Conservation (phyloP, 768 basidiomycete genomes). For the Lactifluus volemus region DNA sequence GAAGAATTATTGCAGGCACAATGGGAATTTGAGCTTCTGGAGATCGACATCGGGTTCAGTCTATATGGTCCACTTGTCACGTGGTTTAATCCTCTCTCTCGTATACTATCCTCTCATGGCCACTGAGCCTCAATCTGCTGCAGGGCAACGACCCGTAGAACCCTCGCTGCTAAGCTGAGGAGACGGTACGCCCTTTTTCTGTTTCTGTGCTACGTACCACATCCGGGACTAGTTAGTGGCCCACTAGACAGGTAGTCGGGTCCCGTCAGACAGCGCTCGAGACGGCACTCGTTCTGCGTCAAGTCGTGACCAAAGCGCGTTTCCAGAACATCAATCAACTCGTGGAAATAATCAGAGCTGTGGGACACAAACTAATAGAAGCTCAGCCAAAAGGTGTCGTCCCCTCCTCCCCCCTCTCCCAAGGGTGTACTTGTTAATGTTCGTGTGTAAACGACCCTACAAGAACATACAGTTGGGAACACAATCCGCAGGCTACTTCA, state of each 20-base stretch:
- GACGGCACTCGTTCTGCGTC: conserved; percentile 79
- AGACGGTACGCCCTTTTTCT: conserved; percentile 45
- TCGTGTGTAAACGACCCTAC: neutral
- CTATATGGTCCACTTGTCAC: neutral
- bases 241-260: conserved; percentile 76
- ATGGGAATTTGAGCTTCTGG: neutral
- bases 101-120: conserved; percentile 29
- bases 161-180: conserved; percentile 57
- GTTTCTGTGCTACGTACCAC: conserved; percentile 1
- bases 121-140: conserved; percentile 30
- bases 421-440: neutral
- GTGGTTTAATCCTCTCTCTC: neutral
- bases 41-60: neutral
- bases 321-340: conserved; percentile 86
- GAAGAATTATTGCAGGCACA: neutral
- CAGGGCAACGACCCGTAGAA: conserved; percentile 57
- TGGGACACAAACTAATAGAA: conserved; percentile 74
- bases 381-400: conserved; percentile 90
- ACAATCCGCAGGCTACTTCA: conserved; percentile 89
- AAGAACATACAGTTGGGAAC: conserved; percentile 95
- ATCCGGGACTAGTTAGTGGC: conserved; percentile 11
- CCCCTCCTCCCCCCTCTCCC: too few relatives aligned
- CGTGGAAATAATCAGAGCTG: conserved; percentile 64
- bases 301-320: conserved; percentile 79
- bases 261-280: conserved; percentile 85